phyloP scores from a whole-genome alignment of 2,329 filamentous ascomycete genomes.

The Cucurbitaria berberidis region DNA sequence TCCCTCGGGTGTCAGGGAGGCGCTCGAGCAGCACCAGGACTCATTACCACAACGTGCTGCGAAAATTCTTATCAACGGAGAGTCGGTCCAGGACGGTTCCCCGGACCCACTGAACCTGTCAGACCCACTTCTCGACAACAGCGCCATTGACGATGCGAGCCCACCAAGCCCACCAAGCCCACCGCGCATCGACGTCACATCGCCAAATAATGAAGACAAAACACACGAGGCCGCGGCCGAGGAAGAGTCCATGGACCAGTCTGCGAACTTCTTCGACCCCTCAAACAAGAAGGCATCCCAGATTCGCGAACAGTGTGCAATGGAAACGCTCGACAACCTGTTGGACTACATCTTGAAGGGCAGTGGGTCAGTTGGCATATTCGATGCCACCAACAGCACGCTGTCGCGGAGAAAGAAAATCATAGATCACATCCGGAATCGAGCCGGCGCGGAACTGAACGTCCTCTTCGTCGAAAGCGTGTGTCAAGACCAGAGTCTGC shows the following conservation, averaged over 20 bases:
- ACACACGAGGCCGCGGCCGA: slow-evolving; percentile 43
- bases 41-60: slow-evolving; percentile 53
- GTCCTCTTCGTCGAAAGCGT: slow-evolving; percentile 96
- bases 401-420: slow-evolving; percentile 82
- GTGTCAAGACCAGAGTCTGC: slow-evolving; percentile 80
- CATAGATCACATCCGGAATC: slow-evolving; percentile 79
- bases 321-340: slow-evolving; percentile 90
- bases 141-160: slow-evolving; percentile 31
- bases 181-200: slow-evolving; percentile 43
- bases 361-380: slow-evolving; percentile 88
- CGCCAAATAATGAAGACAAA: slow-evolving; percentile 29
- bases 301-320: slow-evolving; percentile 87
- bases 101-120: slow-evolving; percentile 43
- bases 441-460: slow-evolving; percentile 83
- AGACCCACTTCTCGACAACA: slow-evolving; percentile 34
- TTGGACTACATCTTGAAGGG: slow-evolving; percentile 84
- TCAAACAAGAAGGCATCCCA: slow-evolving; percentile 81
- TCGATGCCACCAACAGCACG: slow-evolving; percentile 98
- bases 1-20: slow-evolving; percentile 30
- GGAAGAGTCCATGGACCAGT: slow-evolving; percentile 76
- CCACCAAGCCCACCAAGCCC: too few species aligned
- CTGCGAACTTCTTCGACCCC: slow-evolving; percentile 92
- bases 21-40: slow-evolving; percentile 35
- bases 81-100: slow-evolving; percentile 49
- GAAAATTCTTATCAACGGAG: slow-evolving; percentile 65